Evolutionary conservation across 1,139 yeast species (phyloP).

Genomic region (Taphrina pruni): DNA sequence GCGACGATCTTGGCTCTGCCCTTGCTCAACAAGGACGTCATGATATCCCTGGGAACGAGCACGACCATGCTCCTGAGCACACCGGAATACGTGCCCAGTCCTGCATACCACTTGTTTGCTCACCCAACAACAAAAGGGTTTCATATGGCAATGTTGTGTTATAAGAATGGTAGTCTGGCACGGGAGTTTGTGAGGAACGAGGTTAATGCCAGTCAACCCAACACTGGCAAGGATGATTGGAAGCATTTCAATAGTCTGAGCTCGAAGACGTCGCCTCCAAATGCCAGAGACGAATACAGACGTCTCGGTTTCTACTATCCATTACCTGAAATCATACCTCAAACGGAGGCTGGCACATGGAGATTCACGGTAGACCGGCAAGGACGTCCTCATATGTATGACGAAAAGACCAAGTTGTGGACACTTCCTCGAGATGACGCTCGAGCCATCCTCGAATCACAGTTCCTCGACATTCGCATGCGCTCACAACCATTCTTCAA

Average conservation of each 20-base stretch:
- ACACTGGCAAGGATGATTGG: conserved; percentile 59
- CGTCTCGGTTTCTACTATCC: conserved; percentile 83
- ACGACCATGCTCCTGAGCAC: conserved; percentile 86
- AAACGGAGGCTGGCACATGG: conserved; percentile 57
- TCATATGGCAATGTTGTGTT: conserved; percentile 95
- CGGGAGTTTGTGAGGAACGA: conserved; percentile 75
- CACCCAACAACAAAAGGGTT: conserved; percentile 80
- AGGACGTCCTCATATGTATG: conserved; percentile 13
- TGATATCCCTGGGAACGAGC: conserved; percentile 85
- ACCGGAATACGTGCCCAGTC: conserved; percentile 75
- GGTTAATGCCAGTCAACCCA: conserved; percentile 56
- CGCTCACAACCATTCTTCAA: conserved; percentile 76
- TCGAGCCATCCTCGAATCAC: conserved; percentile 79
- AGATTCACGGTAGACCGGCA: conserved; percentile 49
- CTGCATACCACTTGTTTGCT: conserved; percentile 80
- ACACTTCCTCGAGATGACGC: conserved; percentile 66
- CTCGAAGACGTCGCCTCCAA: conserved; percentile 51
- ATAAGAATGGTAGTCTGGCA: conserved; percentile 88
- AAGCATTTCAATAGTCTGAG: conserved; percentile 62
- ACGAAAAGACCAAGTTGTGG: conserved; percentile 51
- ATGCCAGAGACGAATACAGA: neutral
- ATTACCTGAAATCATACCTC: conserved; percentile 86
- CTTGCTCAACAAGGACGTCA: conserved; percentile 67
- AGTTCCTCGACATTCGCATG: conserved; percentile 80
- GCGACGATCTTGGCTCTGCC: conserved; percentile 89